A percentile compares a stretch with the other conserved stretches of the same genome.
These are phyloP conservation scores for Chytridiales sp. DNA, from an alignment of 371 early-diverging fungal genomes.

Conservation along the genomic window DNA sequence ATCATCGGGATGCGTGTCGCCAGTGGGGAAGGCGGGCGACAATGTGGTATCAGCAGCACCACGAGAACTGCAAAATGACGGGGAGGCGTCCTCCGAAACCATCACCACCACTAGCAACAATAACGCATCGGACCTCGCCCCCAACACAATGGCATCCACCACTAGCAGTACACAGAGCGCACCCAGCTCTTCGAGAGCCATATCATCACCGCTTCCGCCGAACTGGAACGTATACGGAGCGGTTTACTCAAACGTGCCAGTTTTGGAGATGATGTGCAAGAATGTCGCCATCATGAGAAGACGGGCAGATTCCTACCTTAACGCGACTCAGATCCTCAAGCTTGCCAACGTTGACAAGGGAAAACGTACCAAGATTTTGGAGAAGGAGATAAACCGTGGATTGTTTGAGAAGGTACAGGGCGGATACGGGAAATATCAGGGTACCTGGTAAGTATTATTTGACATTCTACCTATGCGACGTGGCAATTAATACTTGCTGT, in stretches of 20 bases:
- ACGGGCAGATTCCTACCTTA: constrained; percentile 77
- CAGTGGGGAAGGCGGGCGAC: too few relatives aligned
- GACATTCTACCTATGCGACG: not conserved
- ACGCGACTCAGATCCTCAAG: constrained; percentile 93
- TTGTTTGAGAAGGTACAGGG: constrained; percentile 92
- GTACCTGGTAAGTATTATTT: constrained; percentile 48
- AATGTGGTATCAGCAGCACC: too few relatives aligned
- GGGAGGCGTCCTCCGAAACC: too few relatives aligned
- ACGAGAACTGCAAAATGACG: too few relatives aligned
- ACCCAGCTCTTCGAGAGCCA: too few relatives aligned
- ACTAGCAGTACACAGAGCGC: too few relatives aligned
- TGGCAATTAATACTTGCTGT: not conserved
- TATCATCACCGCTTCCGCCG: too few relatives aligned
- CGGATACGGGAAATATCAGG: constrained; percentile 83
- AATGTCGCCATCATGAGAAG: constrained; percentile 88
- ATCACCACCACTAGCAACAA: too few relatives aligned
- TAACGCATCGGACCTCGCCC: too few relatives aligned
- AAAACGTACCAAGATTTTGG: constrained; percentile 83
- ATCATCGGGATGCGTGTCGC: too few relatives aligned
- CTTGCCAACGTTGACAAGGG: constrained; percentile 91
- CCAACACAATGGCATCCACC: too few relatives aligned
- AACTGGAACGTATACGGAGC: constrained; percentile 63
- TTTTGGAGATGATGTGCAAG: constrained; percentile 82
- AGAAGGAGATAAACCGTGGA: constrained; percentile 77
- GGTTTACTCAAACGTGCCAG: constrained; percentile 88